Percentiles rank a stretch among this genome's conserved stretches.
Conservation (phyloP, 192 early-diverging fungal species). For the Coemansia sp. region DNA sequence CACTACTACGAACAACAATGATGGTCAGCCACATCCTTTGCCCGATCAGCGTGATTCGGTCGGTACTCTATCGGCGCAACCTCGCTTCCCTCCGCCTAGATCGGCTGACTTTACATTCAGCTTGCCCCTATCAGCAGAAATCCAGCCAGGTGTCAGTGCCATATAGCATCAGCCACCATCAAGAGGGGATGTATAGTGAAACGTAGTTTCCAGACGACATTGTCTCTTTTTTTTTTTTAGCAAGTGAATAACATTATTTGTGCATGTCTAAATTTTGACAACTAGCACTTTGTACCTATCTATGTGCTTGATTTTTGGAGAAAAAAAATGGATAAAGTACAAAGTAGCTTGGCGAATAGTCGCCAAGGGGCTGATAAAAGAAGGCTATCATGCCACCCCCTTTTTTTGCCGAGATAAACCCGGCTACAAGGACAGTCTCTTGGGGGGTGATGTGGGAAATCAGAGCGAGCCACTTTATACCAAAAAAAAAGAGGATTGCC, state of each 20-base stretch:
- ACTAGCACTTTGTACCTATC: background rate
- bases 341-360: background rate
- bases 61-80: background rate
- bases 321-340: background rate
- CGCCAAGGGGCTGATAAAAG: background rate
- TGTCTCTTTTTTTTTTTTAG: background rate
- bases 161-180: background rate
- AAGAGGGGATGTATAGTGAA: background rate
- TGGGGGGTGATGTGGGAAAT: constrained; percentile 2
- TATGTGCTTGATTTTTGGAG: background rate
- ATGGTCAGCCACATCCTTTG: background rate
- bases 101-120: constrained; percentile 7
- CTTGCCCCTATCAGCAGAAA: constrained; percentile 8
- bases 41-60: constrained; percentile 9
- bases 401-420: background rate
- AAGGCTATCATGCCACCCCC: background rate
- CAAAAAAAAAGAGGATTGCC: background rate
- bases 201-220: background rate
- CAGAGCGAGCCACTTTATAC: background rate
- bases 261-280: constrained; percentile 2
- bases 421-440: background rate
- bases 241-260: background rate
- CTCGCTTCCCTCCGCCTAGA: background rate
- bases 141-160: background rate
- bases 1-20: background rate